Conservation (phyloP, 768 basidiomycete genomes). For the Termitomyces sp. region DNA sequence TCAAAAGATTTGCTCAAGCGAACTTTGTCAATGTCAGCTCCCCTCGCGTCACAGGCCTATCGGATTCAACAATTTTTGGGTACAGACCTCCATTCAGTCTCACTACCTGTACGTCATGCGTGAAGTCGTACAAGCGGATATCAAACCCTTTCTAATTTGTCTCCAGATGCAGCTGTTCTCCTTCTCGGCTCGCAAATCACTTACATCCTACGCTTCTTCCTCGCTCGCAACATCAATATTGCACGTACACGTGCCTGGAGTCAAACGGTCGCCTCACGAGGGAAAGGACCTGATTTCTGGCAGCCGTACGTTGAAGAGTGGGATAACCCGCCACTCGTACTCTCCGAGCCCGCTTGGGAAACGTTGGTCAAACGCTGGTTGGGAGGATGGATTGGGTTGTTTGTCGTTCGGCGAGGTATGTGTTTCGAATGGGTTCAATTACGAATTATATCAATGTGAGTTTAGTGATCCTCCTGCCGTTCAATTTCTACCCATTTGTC, state of each 20-base stretch:
- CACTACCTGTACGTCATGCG: constrained; percentile 54
- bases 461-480: constrained; percentile 56
- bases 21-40: constrained; percentile 44
- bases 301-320: constrained; percentile 80
- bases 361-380: constrained; percentile 29
- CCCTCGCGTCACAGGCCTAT: constrained; percentile 58
- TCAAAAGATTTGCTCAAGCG: background rate
- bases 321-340: constrained; percentile 51
- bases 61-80: constrained; percentile 63
- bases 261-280: constrained; percentile 80
- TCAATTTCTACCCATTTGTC: constrained; percentile 66
- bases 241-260: constrained; percentile 77
- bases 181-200: constrained; percentile 75
- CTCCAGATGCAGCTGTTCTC: constrained; percentile 68
- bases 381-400: constrained; percentile 34
- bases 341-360: constrained; percentile 24
- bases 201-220: constrained; percentile 75
- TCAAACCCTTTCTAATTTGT: background rate
- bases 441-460: background rate
- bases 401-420: constrained; percentile 45
- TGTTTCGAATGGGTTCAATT: background rate
- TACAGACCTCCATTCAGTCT: constrained; percentile 62
- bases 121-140: background rate
- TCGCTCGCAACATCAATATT: constrained; percentile 77
- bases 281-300: constrained; percentile 85